Percentiles rank a stretch among this genome's conserved stretches.
Conservation (phyloP, 345 rosid species). For the Lagerstroemia speciosa region DNA sequence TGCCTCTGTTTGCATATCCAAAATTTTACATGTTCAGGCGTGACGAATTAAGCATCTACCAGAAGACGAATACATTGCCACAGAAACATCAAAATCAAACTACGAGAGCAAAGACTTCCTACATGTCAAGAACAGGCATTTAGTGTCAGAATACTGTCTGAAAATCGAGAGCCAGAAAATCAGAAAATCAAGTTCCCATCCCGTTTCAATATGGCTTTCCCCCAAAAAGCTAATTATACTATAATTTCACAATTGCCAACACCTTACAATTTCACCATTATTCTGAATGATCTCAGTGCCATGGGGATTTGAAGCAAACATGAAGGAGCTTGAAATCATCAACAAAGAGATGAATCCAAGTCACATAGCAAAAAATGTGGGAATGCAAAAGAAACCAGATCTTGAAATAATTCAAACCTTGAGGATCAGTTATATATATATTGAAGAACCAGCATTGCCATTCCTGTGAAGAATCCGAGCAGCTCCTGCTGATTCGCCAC, state of each 20-base stretch:
- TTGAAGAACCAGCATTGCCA: slow-evolving; percentile 46
- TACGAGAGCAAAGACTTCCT: background rate
- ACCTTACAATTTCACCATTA: background rate
- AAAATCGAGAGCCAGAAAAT: background rate
- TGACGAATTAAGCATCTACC: too few relatives aligned
- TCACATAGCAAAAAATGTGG: background rate
- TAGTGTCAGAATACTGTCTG: background rate
- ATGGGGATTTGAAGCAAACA: background rate
- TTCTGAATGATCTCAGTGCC: background rate
- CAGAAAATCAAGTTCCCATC: background rate
- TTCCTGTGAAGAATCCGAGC: slow-evolving; percentile 85
- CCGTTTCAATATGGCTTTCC: background rate
- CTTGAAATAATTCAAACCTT: too few relatives aligned
- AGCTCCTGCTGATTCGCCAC: slow-evolving; percentile 38
- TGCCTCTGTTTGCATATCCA: too few relatives aligned
- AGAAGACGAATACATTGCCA: background rate
- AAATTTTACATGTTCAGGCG: background rate
- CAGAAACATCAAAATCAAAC: background rate
- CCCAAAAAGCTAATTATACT: background rate
- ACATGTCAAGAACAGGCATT: background rate
- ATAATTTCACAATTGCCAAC: background rate
- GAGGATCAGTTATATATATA: slow-evolving; percentile 24
- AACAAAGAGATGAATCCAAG: background rate
- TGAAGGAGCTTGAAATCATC: background rate
- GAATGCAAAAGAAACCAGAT: too few relatives aligned